phyloP scores from a whole-genome alignment of 208 protist species.

The Histomonas meleagridis region DNA sequence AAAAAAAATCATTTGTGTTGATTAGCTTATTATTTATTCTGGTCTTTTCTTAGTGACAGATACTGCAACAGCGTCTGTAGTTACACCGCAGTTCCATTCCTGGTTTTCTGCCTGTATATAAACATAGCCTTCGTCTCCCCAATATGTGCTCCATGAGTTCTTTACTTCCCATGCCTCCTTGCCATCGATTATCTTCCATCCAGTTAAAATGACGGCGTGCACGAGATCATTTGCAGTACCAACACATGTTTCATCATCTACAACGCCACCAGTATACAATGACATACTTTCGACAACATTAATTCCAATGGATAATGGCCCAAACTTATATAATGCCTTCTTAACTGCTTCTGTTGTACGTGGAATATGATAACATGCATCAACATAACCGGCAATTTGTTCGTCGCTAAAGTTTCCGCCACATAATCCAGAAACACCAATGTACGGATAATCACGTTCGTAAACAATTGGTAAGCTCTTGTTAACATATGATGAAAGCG shows the following conservation, averaged over 20 bases:
- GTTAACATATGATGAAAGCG: not conserved
- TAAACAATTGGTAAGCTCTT: not conserved
- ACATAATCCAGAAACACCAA: not conserved
- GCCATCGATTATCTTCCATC: not conserved
- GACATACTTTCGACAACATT: not conserved
- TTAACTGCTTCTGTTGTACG: not conserved
- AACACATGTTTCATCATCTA: not conserved
- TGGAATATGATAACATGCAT: not conserved
- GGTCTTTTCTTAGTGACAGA: too few relatives aligned
- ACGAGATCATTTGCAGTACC: not conserved
- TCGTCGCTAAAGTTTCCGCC: not conserved
- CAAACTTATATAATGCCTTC: not conserved
- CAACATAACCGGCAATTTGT: not conserved
- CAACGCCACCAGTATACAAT: not conserved
- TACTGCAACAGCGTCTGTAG: not conserved
- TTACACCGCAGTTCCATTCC: conserved; percentile 6
- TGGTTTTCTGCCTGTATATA: not conserved
- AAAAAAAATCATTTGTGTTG: too few relatives aligned
- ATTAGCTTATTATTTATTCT: too few relatives aligned
- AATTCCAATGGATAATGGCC: not conserved
- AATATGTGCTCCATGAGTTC: conserved; percentile 1
- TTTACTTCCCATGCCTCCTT: not conserved
- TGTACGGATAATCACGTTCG: not conserved
- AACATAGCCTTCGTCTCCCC: not conserved
- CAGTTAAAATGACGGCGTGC: not conserved